Base-by-base conservation (phyloP, 805 yeast genomes). In the Candida nanaspora region DNA sequence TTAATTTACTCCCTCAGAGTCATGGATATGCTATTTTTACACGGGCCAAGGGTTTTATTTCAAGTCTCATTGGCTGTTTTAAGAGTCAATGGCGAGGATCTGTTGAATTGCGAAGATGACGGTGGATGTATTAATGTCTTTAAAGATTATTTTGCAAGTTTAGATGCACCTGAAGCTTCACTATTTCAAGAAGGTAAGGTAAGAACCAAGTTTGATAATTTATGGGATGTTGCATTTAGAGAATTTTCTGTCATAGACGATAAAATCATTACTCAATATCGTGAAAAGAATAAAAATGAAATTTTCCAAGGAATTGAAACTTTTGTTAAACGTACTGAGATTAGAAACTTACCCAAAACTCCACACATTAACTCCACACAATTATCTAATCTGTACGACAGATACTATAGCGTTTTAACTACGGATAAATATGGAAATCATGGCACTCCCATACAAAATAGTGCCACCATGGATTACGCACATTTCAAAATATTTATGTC, bases 41-140 rank as follows among this genome's bases (percentile, higher is more conserved):
- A 88, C 59, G 99, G 99, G 1, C 80, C 95, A 2, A 80, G 80
- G 48, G 82, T 93, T 0, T 65, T 93, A 20, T 94, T 93, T 57
- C 98, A 93, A 62, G 89, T 93, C 7, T 95, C 96, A 0, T 66
- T 93, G 44, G 98, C 97, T 0, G 76, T 93, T n/a, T 63, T 93
- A 37, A 78, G 88, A 48, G 70, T 91, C 21, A 91, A 89, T 51
- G 96, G 96, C 1, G 96, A 88, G 49, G 82, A 77, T 45, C 66
- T 93, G 7, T 61, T 93, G 36, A 69, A 74, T 42, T 80, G 89
- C 10, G 85, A 78, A 47, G 99, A 93, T 63, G 98, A 93, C 57
- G 98, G 98, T 2, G 78, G 82, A 48, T 88, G 94, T 50, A 84
- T 93, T 36, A 82, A 86, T 4, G 77, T 91, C 26, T 71, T 93